These are phyloP conservation scores for Lyophyllum atratum DNA, from an alignment of 768 basidiomycete genomes.

Conservation along the genomic window DNA sequence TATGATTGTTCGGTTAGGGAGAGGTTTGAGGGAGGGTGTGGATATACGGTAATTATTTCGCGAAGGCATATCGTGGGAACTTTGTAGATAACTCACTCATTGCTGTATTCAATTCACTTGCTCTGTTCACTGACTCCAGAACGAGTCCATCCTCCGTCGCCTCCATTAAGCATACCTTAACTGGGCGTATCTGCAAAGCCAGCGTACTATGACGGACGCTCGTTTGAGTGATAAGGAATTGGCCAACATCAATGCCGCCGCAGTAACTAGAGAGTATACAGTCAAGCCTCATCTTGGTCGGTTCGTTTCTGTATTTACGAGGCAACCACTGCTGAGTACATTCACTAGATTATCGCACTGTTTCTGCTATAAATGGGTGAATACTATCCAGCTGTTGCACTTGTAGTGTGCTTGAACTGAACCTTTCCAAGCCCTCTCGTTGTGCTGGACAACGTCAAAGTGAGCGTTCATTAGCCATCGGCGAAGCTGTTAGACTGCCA, in stretches of 20 bases:
- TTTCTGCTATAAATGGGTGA: conserved; percentile 96
- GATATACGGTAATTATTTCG: too few species aligned
- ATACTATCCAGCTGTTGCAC: not conserved
- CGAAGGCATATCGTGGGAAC: conserved; percentile 24
- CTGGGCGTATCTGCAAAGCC: not conserved
- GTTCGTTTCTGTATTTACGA: conserved; percentile 25
- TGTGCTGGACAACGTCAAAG: conserved; percentile 98
- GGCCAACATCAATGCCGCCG: conserved; percentile 83
- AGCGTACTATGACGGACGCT: conserved; percentile 46
- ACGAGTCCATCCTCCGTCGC: not conserved
- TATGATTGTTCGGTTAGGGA: too few species aligned
- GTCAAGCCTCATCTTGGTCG: conserved; percentile 88
- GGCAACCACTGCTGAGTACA: conserved; percentile 18
- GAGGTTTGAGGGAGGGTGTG: too few species aligned
- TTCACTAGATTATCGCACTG: conserved; percentile 91
- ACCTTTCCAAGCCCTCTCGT: conserved; percentile 75
- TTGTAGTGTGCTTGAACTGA: conserved; percentile 10
- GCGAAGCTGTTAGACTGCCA: conserved; percentile 1
- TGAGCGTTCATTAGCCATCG: conserved; percentile 32
- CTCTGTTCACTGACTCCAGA: not conserved
- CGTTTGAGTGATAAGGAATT: conserved; percentile 73
- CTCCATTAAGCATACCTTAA: not conserved
- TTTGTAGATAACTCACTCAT: not conserved
- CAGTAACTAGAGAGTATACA: conserved; percentile 85
- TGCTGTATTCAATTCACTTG: not conserved